Conservation (phyloP, 495 filamentous ascomycete species). For the Penicillium chermesinum region DNA sequence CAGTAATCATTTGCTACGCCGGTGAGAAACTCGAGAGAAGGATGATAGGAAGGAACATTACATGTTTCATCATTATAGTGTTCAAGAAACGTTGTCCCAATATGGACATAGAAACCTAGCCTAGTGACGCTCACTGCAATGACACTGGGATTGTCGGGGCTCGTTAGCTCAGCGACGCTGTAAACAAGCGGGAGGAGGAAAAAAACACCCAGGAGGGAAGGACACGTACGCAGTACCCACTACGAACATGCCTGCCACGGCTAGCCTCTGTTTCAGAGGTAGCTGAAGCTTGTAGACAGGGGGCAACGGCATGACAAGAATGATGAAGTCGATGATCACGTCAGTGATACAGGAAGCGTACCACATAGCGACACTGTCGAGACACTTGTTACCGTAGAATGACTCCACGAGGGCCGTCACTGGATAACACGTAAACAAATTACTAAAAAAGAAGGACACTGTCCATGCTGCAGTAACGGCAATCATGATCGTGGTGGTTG, state of each 20-base stretch:
- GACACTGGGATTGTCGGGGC: too few relatives aligned
- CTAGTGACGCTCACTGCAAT: not conserved
- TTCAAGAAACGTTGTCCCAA: not conserved
- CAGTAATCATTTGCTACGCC: too few relatives aligned
- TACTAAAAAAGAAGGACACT: constrained; percentile 15
- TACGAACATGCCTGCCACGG: not conserved
- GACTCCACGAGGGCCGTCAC: constrained; percentile 23
- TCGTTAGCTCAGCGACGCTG: too few relatives aligned
- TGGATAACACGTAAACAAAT: constrained; percentile 25
- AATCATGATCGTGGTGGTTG: constrained; percentile 12
- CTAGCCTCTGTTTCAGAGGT: constrained; percentile 26
- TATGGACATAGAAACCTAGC: constrained; percentile 9
- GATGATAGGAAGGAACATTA: too few relatives aligned
- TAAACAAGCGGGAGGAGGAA: too few relatives aligned
- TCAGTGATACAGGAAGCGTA: constrained; percentile 16
- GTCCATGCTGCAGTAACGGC: constrained; percentile 17
- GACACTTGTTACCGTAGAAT: constrained; percentile 11
- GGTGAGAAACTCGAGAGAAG: too few relatives aligned
- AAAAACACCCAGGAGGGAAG: too few relatives aligned
- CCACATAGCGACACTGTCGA: constrained; percentile 11
- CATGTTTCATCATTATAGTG: not conserved
- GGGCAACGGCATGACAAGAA: constrained; percentile 35
- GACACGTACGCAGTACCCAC: too few relatives aligned
- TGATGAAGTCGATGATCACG: constrained; percentile 35
- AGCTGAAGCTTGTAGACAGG: constrained; percentile 32